Evolutionary conservation across 1,284 basidiomycete species (phyloP).

Genomic region (Trametes pubescens): DNA sequence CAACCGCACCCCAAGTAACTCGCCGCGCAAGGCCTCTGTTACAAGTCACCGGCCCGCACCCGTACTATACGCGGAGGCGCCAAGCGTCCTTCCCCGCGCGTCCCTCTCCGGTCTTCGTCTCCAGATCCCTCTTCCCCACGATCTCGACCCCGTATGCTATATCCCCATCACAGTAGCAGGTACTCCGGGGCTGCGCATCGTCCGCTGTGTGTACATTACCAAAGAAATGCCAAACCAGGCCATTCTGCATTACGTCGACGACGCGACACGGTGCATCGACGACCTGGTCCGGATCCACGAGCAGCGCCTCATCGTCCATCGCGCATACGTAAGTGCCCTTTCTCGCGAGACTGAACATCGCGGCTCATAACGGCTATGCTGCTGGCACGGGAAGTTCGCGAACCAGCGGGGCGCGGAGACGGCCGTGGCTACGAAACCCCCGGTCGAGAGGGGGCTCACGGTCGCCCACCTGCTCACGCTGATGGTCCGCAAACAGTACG

Average conservation of each 20-base stretch:
- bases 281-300: not conserved
- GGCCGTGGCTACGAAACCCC: not conserved
- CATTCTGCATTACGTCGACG: not conserved
- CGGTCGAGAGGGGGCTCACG: slow-evolving; percentile 2
- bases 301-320: slow-evolving; percentile 2
- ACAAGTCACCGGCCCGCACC: no score
- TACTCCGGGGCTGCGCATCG: not conserved
- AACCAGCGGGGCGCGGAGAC: not conserved
- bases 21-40: no score
- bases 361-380: not conserved
- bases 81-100: no score
- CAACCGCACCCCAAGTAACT: no score
- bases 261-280: slow-evolving; percentile 7
- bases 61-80: no score
- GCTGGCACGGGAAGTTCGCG: not conserved
- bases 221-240: slow-evolving; percentile 8
- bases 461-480: slow-evolving; percentile 10
- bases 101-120: not conserved
- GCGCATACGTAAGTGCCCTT: slow-evolving; percentile 6
- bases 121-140: slow-evolving; percentile 7
- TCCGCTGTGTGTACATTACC: not conserved
- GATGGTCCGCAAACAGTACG: slow-evolving; percentile 7
- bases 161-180: not conserved
- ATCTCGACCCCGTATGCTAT: not conserved
- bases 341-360: not conserved